phyloP scores from a whole-genome alignment of 2,329 filamentous ascomycete species.

The Arthrobotrys pseudoclavata region DNA sequence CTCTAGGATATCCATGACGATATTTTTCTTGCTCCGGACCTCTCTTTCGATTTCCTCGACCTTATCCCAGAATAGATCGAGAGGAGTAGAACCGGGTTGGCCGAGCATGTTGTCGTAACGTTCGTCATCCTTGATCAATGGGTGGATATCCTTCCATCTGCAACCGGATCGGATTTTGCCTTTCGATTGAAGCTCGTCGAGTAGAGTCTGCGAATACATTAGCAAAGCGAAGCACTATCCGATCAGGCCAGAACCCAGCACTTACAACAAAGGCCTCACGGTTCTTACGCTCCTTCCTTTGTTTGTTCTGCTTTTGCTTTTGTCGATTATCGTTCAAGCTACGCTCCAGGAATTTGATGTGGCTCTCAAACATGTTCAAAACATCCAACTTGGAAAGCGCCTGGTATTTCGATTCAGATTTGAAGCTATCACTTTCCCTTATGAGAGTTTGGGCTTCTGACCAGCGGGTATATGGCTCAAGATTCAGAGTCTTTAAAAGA shows the following conservation, averaged over 20 bases:
- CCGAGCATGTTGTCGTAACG: constrained; percentile 87
- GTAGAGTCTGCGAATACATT: constrained; percentile 69
- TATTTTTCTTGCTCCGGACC: constrained; percentile 83
- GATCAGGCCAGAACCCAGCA: neutral
- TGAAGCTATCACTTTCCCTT: constrained; percentile 80
- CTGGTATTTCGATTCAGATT: constrained; percentile 86
- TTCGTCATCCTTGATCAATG: constrained; percentile 81
- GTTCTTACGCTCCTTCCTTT: constrained; percentile 85
- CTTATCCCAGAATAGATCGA: constrained; percentile 96
- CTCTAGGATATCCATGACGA: constrained; percentile 88
- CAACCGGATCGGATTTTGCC: constrained; percentile 89
- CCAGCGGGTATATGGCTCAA: constrained; percentile 96
- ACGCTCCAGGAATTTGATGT: constrained; percentile 92
- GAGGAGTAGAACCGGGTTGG: constrained; percentile 83
- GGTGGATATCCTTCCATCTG: constrained; percentile 88
- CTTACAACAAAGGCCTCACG: constrained; percentile 79
- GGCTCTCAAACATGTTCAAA: constrained; percentile 91
- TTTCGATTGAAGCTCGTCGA: constrained; percentile 79
- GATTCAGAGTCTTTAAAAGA: constrained; percentile 81
- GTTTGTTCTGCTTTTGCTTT: constrained; percentile 83
- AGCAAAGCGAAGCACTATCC: neutral
- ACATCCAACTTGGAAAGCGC: constrained; percentile 89
- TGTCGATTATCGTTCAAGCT: constrained; percentile 92
- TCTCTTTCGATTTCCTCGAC: constrained; percentile 93
- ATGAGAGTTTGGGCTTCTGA: constrained; percentile 87